These are phyloP conservation scores for Malus fusca DNA, from an alignment of 306 rosid species.

Conservation along the genomic window DNA sequence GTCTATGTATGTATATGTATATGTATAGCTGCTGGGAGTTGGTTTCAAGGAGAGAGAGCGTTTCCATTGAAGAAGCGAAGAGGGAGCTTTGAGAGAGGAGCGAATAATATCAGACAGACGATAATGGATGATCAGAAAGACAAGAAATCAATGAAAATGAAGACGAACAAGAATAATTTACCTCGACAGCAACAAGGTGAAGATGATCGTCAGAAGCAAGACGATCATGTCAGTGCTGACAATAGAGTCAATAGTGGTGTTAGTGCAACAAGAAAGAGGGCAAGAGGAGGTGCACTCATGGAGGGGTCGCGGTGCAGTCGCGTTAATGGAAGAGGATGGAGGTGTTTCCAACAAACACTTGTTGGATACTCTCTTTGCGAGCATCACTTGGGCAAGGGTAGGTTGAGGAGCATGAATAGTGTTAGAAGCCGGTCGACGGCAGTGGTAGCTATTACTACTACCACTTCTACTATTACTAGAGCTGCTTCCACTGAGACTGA, in stretches of 20 bases:
- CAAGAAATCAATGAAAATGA: slow-evolving; percentile 18
- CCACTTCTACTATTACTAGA: not conserved
- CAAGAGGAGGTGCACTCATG: slow-evolving; percentile 51
- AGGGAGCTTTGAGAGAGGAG: slow-evolving; percentile 33
- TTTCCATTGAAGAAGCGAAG: slow-evolving; percentile 73
- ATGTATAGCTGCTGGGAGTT: slow-evolving; percentile 28
- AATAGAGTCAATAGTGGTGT: not conserved
- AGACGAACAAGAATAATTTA: slow-evolving; percentile 44
- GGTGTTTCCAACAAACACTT: slow-evolving; percentile 86
- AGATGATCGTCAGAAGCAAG: not conserved
- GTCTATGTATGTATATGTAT: too few relatives aligned
- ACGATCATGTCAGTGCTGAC: not conserved
- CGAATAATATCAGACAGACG: not conserved
- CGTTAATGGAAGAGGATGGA: slow-evolving; percentile 97
- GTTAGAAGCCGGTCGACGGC: slow-evolving; percentile 50
- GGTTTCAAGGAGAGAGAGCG: slow-evolving; percentile 65
- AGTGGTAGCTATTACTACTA: not conserved
- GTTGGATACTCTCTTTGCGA: slow-evolving; percentile 97
- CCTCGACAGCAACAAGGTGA: slow-evolving; percentile 5
- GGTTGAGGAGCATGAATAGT: slow-evolving; percentile 78
- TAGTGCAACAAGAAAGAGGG: slow-evolving; percentile 32
- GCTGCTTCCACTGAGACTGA: not conserved
- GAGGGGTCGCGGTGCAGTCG: slow-evolving; percentile 99
- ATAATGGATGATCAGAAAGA: slow-evolving; percentile 5
- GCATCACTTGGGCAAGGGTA: slow-evolving; percentile 92